Evolutionary conservation across 1,284 basidiomycete species (phyloP), one percentile per base, ranked within the genome.

Genomic region (Farysia itapuensis): DNA sequence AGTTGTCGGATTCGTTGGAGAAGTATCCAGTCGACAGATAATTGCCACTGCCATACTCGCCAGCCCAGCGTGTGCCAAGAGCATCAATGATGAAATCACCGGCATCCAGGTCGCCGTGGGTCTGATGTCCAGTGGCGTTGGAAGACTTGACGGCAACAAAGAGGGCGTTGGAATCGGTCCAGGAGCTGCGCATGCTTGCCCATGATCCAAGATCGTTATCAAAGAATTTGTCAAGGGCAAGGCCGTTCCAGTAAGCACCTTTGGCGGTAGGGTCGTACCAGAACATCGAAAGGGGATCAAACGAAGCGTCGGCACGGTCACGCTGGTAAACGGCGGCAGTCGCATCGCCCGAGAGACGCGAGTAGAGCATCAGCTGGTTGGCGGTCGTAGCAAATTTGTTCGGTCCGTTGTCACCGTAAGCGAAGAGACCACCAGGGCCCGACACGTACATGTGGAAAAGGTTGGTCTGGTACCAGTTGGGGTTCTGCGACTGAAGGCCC

Each of bases 11-110:
- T 57, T 71, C 74, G 42, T 49, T 58, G 43, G 50, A 43, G 25
- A 77, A 77, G 66, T 77, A 77, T 35, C 67, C 69, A 20, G 56
- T 54, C 5, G 72, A 82, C 28, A 83, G 79, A 77, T 97, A 97
- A 78, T 96, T 84, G 24, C 83, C 91, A 7, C 86, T 89, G 16
- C 94, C 94, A 37, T 92, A 84, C 74, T 98, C 94, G 52, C 95
- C 95, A 26, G 88, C 89, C 90, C 91, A 99, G 45, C 94, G 88
- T 35, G 87, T 86, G 51, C 93, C 94, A 69, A 96, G 80, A 14
- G 92, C 93, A 76, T 99, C 95, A 33, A 98, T 78, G 35, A 97
- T 90, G 76, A 97, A 97, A 80, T 93, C 89, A 65, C 93, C 93
- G 40, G 82, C 83, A 75, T 96, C 93, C 22, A 96, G 83, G 76